Base-by-base conservation (phyloP, 2,329 filamentous ascomycete species). In the Exutisphaerella laricina region DNA sequence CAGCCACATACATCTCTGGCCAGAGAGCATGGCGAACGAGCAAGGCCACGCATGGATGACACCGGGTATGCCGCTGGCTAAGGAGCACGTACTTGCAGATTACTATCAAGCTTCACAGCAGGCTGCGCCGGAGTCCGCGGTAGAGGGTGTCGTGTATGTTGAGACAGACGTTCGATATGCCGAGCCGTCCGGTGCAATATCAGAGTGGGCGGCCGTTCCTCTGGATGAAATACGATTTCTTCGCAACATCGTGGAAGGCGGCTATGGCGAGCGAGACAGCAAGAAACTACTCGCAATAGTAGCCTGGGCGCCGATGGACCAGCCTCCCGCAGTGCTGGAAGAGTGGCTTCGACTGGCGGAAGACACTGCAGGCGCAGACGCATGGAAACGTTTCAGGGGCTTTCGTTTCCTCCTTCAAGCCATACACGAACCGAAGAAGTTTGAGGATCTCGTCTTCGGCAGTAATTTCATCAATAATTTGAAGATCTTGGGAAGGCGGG, bases 1-100 rank as follows among this genome's bases (percentile, higher is more conserved):
- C 71, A 84, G 87, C 28, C 90, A 96, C 71, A 84, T 96, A 66
- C 89, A 96, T 69, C 80, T 96, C 59, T 95, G 80, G 71, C 85
- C 87, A 32, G 66, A 71, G 33, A 75, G 77, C 40, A 84, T 69
- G 34, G 62, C 63, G 2, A 64, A 90, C 57, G 61, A 84, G 39
- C 60, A 73, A 41, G 75, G 77, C 28, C 77, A 94, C 50, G 69
- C 77, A 45, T 95, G 88, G 88, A 78, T 79, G 67, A 74, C 65
- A 3, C 68, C 78, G 4, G 68, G 72, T 34, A 66, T 74, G 58
- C 72, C 79, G 4, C 71, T 94, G 38, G 72, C 77, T 37, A 74
- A 74, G 38, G 79, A 81, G 53, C 78, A 81, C 63, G 82, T 82
- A 1, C 50, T 62, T 6, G 40, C 51, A 25, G 55, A 62, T 42